phyloP scores from a whole-genome alignment of 2,329 filamentous ascomycete genomes.

The Graphilbum sp. region DNA sequence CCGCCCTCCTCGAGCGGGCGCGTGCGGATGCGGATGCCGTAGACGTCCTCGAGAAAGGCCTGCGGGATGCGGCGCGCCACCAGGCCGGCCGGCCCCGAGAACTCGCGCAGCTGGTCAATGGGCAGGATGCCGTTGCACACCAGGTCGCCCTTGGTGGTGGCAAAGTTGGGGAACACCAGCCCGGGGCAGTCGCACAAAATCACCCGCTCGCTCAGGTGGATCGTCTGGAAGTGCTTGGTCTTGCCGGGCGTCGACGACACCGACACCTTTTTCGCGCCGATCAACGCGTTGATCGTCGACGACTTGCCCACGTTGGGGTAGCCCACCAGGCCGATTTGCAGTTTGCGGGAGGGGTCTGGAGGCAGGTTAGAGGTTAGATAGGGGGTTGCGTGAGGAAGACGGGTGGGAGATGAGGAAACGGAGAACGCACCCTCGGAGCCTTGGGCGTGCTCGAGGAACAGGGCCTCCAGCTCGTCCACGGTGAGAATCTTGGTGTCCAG shows the following conservation, averaged over 20 bases:
- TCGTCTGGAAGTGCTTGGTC: conserved; percentile 98
- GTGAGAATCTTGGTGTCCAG: conserved; percentile 68
- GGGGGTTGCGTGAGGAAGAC: conserved; percentile 44
- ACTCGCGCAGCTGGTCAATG: conserved; percentile 91
- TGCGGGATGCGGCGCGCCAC: conserved; percentile 77
- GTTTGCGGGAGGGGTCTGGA: conserved; percentile 41
- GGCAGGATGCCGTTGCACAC: conserved; percentile 90
- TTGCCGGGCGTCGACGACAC: conserved; percentile 96
- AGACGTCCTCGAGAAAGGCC: conserved; percentile 76
- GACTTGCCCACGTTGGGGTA: conserved; percentile 99
- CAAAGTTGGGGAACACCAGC: conserved; percentile 97
- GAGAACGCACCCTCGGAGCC: conserved; percentile 10
- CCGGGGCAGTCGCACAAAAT: conserved; percentile 95
- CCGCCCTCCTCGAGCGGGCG: conserved; percentile 82
- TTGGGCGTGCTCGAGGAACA: conserved; percentile 61
- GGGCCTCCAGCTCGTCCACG: conserved; percentile 77
- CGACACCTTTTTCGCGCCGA: conserved; percentile 95
- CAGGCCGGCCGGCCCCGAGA: conserved; percentile 68
- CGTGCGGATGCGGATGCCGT: conserved; percentile 77
- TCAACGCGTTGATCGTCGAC: conserved; percentile 96
- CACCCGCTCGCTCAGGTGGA: conserved; percentile 78
- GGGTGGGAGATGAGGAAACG: conserved; percentile 12
- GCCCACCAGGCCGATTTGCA: conserved; percentile 83
- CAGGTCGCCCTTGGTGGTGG: conserved; percentile 87
- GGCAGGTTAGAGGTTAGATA: no score